Base-by-base conservation (phyloP, 176 grass and related monocot species). In the Thinopyrum elongatum region DNA sequence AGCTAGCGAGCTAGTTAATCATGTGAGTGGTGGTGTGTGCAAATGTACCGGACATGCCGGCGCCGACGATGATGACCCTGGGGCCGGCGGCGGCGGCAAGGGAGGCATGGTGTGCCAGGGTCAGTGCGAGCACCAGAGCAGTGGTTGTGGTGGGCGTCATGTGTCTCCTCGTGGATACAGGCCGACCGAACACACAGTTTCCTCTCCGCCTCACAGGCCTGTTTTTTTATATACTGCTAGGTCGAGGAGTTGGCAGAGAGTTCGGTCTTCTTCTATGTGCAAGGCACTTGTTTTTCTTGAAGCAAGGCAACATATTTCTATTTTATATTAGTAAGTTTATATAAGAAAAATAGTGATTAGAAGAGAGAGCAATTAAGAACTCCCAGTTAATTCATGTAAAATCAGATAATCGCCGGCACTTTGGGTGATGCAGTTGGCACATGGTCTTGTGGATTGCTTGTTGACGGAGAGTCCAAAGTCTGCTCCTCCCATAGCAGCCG, bases 1-100 rank as follows among this genome's bases (percentile, higher is more conserved):
- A 6, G 26, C 26, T 64, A 6, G 74, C 44, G 46, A 49, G 46
- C 15, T 51, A 51, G 47, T 51, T 51, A 17, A 51, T 33, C 22
- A 61, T 0, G 9, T 8, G 58, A 23, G 3, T 19, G 64, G 64
- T 9, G 3, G 7, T 15, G 28, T 31, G 64, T 33, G 64, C 14
- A 31, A 3, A 3, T 5, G 11, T 76, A 84, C 80, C 84, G 8
- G 89, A 87, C 66, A 91, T 84, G 75, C 84, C 90, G 55, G 86
- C 86, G 14, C 90, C 86, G 71, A 92, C 28, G 77, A 92, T 66
- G 70, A 88, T 78, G 53, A 92, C 86, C 17, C 21, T 80, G 4
- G 83, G 78, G 15, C 31, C 57, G 26, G 53, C 42, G 42, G 70
- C 27, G 7, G 28, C 39, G 63, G 80, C 16, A 23, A 65, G 35